Conservation (phyloP, 2,329 filamentous ascomycete genomes). For the Rhinocladiella similis region DNA sequence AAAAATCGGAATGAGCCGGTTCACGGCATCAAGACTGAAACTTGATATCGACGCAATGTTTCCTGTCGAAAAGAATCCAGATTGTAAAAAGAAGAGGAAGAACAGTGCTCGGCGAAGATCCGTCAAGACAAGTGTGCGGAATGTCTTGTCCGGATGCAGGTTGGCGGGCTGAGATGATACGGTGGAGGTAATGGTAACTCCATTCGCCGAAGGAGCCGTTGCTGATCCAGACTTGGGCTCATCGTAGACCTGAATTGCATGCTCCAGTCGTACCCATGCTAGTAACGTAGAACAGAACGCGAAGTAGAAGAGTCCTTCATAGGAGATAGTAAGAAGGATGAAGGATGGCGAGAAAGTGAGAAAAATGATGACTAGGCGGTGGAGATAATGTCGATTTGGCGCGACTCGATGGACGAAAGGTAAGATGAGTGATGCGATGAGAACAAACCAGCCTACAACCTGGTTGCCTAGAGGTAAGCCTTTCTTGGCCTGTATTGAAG, state of each 20-base stretch:
- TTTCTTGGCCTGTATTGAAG: constrained; percentile 78
- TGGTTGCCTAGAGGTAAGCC: constrained; percentile 88
- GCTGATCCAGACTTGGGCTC: constrained; percentile 24
- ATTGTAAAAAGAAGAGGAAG: constrained; percentile 92
- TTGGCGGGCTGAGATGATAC: constrained; percentile 32
- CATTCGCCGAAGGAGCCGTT: constrained; percentile 6
- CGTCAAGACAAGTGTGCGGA: constrained; percentile 72
- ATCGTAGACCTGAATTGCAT: constrained; percentile 55
- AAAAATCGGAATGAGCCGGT: constrained; percentile 84
- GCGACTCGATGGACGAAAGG: constrained; percentile 79
- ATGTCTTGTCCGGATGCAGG: constrained; percentile 34
- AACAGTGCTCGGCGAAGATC: constrained; percentile 89
- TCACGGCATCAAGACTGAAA: constrained; percentile 89
- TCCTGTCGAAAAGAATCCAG: constrained; percentile 94
- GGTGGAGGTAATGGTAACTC: constrained; percentile 25
- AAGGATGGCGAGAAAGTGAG: constrained; percentile 90
- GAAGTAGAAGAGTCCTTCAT: constrained; percentile 94
- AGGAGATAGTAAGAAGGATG: constrained; percentile 94
- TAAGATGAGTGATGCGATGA: constrained; percentile 76
- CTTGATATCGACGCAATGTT: constrained; percentile 93
- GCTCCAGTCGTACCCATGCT: constrained; percentile 89
- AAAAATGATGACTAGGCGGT: constrained; percentile 85
- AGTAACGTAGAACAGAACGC: constrained; percentile 80
- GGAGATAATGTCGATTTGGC: constrained; percentile 84
- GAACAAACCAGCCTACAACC: constrained; percentile 76